phyloP scores from a whole-genome alignment of 495 filamentous ascomycete species.

The Penicillium argentinense region DNA sequence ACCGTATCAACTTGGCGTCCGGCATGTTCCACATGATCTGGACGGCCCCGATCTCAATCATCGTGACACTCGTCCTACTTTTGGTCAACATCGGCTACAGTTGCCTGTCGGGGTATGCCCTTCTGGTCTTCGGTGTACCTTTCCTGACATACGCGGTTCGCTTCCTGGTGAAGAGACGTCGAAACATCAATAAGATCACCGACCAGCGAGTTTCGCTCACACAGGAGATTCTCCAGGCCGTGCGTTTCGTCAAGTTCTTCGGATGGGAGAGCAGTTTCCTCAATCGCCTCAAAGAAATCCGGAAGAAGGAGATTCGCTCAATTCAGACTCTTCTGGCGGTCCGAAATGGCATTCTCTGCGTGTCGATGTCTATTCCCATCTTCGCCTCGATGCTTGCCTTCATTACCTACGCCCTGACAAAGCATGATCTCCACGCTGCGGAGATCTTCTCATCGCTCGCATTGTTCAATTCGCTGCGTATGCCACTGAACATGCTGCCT shows the following conservation, averaged over 20 bases:
- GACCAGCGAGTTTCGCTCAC: constrained; percentile 88
- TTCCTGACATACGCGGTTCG: constrained; percentile 71
- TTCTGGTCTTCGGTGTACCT: constrained; percentile 76
- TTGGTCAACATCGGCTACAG: constrained; percentile 85
- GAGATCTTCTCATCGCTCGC: constrained; percentile 89
- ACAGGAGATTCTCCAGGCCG: constrained; percentile 87
- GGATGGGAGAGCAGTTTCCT: constrained; percentile 91
- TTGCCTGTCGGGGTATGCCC: constrained; percentile 80
- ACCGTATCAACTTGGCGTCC: constrained; percentile 80
- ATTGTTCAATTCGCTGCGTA: constrained; percentile 84
- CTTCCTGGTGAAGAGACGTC: constrained; percentile 66
- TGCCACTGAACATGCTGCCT: constrained; percentile 86
- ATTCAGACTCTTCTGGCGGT: constrained; percentile 80
- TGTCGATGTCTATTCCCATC: constrained; percentile 75
- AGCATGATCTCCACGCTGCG: constrained; percentile 69
- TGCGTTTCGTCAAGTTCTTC: constrained; percentile 94
- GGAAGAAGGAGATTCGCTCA: constrained; percentile 69
- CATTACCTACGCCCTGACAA: constrained; percentile 82
- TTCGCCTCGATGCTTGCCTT: constrained; percentile 96
- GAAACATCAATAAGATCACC: constrained; percentile 84
- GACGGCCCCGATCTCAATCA: constrained; percentile 75
- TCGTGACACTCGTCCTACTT: constrained; percentile 75
- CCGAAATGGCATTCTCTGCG: constrained; percentile 79
- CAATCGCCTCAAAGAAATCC: constrained; percentile 67
- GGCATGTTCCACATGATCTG: constrained; percentile 89